phyloP scores from a whole-genome alignment of 1,284 basidiomycete genomes.

The Marasmius fiardii region DNA sequence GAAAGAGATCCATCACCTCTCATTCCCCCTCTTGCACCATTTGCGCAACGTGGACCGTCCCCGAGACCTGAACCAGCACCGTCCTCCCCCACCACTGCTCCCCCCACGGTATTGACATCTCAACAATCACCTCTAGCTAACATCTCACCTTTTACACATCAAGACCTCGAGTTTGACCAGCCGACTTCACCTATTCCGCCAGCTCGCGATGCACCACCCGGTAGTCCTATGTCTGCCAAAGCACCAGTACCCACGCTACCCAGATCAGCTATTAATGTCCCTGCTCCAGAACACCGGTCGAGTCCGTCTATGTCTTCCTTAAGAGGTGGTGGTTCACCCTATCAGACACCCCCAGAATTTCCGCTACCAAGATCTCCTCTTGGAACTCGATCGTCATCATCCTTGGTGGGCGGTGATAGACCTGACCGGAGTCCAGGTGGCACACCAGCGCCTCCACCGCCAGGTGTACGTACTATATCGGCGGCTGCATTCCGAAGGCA shows the following conservation, averaged over 20 bases:
- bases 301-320: slow-evolving; percentile 10
- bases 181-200: slow-evolving; percentile 4
- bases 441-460: slow-evolving; percentile 24
- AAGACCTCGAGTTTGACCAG: neutral
- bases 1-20: slow-evolving; percentile 7
- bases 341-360: slow-evolving; percentile 29
- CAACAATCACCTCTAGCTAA: neutral
- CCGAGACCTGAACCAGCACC: slow-evolving; percentile 1
- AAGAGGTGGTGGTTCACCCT: slow-evolving; percentile 19
- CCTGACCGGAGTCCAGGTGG: neutral
- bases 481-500: slow-evolving; percentile 73
- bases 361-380: slow-evolving; percentile 21
- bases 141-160: neutral
- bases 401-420: slow-evolving; percentile 1
- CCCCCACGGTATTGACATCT: neutral
- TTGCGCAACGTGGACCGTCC: slow-evolving; percentile 8
- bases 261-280: slow-evolving; percentile 9
- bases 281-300: slow-evolving; percentile 6
- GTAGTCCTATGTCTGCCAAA: slow-evolving; percentile 7
- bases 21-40: slow-evolving; percentile 8
- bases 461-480: slow-evolving; percentile 57
- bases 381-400: slow-evolving; percentile 19
- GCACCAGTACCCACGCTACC: neutral
- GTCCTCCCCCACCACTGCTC: neutral
- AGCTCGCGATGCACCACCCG: slow-evolving; percentile 9